Evolutionary conservation across 2,329 filamentous ascomycete species (phyloP), one percentile per base, ranked within the genome.

Genomic region (Tympanopsis confertula): DNA sequence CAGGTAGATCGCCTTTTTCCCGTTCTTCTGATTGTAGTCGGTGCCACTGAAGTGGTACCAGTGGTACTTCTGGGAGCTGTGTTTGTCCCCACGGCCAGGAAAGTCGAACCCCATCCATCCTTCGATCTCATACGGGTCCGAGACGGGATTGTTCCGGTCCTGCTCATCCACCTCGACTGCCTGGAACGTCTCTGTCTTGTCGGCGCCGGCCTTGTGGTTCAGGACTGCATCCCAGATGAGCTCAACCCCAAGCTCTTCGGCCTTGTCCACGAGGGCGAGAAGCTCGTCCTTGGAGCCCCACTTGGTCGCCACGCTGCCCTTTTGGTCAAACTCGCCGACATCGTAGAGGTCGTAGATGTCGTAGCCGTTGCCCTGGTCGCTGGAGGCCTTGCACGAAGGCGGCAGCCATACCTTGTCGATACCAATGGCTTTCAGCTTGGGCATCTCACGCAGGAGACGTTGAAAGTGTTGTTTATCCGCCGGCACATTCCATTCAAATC

Each of bases 401-500:
- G 81, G 81, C 4, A 85, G 68, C 79, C 80, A 84, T 20, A 80
- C 59, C 39, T 67, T 67, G 37, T 74, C 69, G 35, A 84, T 62
- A 2, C 80, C 81, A 22, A 77, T 65, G 0, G 64, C 58, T 46
- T 74, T 71, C 2, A 83, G 60, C 3, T 60, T 57, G 0, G 71
- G 66, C 1, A 81, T 49, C 5, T 64, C 63, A 14, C 60, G 56
- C 13, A 58, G 55, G 1, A 83, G 66, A 5, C 77, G 70, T 24
- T 62, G 57, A 70, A 74, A 84, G 54, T 84, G 78, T 35, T 64
- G 57, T 38, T 68, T 56, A 44, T 78, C 70, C 32, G 69, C 67
- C 2, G 77, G 75, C 4, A 75, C 66, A 50, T 85, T 77, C 81
- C 81, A 86, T 59, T 86, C 81, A 51, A 83, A 85, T 12, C 66